Evolutionary conservation across 2,329 filamentous ascomycete genomes (phyloP), one percentile per base, ranked within the genome.

Genomic region (Pseudodiploospora longispora): DNA sequence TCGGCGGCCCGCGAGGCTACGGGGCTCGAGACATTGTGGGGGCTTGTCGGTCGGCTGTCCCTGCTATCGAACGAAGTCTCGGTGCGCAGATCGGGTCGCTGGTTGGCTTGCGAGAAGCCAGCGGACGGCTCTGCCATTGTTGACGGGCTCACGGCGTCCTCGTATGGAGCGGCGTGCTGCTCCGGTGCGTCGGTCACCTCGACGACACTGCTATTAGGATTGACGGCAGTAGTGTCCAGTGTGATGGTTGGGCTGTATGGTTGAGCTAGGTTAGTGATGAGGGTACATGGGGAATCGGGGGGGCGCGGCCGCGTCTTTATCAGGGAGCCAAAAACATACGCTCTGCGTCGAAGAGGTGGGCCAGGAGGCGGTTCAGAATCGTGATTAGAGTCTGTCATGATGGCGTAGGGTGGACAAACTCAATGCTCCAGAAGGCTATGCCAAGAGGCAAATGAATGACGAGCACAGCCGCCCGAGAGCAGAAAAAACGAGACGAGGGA

Each of bases 11-110:
- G 65, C 12, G 70, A 63, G 9, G 76, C 50, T 6, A 78, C 67
- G 1, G 75, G 75, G 49, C 68, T 80, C 29, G 81, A 84, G 40
- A 87, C 72, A 66, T 87, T 87, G 61, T 86, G 82, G 6, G 83
- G 82, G 51, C 83, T 87, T 9, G 78, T 82, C 1, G 83, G 83
- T 46, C 81, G 71, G 59, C 77, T 83, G 48, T 83, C 80, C 51
- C 69, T 75, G 61, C 74, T 80, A 19, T 86, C 83, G 52, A 85
- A 82, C 2, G 80, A 81, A 33, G 71, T 70, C n/a, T 75, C 69
- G 10, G 70, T 66, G 49, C 73, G 70, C 35, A 76, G 58, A 46
- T 83, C 75, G 35, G 57, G 55, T 44, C 51, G 49, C 8, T 52
- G 45, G 41, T 54, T 46, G 46, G 57, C 52, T 6, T 51, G 47